Evolutionary conservation across 164 flowering plant genomes (phyloP).

Genomic region (Liquidambar formosana): DNA sequence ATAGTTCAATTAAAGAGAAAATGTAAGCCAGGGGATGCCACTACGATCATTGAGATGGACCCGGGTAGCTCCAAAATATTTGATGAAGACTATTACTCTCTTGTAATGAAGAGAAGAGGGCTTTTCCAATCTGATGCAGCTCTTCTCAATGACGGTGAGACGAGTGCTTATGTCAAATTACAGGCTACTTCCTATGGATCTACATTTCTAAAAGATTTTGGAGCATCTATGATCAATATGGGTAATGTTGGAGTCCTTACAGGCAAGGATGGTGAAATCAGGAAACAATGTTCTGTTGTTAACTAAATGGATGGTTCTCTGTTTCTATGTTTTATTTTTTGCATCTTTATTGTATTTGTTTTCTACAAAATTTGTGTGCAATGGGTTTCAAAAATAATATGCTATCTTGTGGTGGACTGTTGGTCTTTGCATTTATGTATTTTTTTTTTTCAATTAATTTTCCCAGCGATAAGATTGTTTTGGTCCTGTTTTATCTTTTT

Average conservation of each 20-base stretch:
- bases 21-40: conserved; percentile 42
- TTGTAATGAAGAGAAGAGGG: too few species aligned
- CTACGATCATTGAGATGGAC: too few species aligned
- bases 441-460: too few species aligned
- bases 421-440: too few species aligned
- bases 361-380: too few species aligned
- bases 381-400: too few species aligned
- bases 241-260: conserved; percentile 38
- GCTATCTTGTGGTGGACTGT: too few species aligned
- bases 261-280: conserved; percentile 45
- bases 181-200: conserved; percentile 20
- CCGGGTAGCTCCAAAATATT: conserved; percentile 46
- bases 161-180: conserved; percentile 28
- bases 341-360: too few species aligned
- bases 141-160: conserved; percentile 36
- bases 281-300: conserved; percentile 36
- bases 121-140: too few species aligned
- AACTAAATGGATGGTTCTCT: conserved; percentile 20
- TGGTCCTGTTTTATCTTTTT: too few species aligned
- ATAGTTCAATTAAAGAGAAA: conserved; percentile 30
- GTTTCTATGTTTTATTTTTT: too few species aligned
- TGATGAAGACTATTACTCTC: conserved; percentile 44
- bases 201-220: conserved; percentile 51
- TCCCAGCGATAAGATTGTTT: too few species aligned
- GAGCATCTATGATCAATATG: conserved; percentile 43